A percentile compares a stretch with the other conserved stretches of the same genome.
Conservation (phyloP, 495 filamentous ascomycete genomes). For the Paragyromitra xinjiangensis region DNA sequence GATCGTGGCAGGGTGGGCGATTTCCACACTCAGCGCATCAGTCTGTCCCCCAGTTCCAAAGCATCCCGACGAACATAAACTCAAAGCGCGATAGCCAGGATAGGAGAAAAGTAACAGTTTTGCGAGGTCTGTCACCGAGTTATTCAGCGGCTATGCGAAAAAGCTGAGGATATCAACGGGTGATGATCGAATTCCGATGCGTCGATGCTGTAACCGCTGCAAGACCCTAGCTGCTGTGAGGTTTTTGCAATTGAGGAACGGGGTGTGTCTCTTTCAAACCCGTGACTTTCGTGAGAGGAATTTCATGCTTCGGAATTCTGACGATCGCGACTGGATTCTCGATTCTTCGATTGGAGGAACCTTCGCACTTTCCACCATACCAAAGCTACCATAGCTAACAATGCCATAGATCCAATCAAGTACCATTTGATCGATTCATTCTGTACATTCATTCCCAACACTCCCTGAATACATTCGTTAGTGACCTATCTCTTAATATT, state of each 20-base stretch:
- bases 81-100: background rate
- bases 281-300: background rate
- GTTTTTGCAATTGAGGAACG: background rate
- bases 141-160: no score
- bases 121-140: no score
- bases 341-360: background rate
- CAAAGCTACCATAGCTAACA: background rate
- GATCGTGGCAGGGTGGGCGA: no score
- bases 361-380: background rate
- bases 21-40: background rate
- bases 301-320: background rate
- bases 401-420: slow-evolving; percentile 10
- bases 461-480: slow-evolving; percentile 12
- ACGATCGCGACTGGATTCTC: no score
- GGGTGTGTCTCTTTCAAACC: background rate
- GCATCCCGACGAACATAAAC: background rate
- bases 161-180: background rate
- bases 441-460: slow-evolving; percentile 27
- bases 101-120: background rate
- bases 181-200: no score
- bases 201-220: no score
- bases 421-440: slow-evolving; percentile 28
- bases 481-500: background rate
- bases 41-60: background rate
- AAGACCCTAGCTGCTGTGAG: background rate